Base-by-base conservation (phyloP, 2,329 filamentous ascomycete species). In the Delphinella strobiligena region DNA sequence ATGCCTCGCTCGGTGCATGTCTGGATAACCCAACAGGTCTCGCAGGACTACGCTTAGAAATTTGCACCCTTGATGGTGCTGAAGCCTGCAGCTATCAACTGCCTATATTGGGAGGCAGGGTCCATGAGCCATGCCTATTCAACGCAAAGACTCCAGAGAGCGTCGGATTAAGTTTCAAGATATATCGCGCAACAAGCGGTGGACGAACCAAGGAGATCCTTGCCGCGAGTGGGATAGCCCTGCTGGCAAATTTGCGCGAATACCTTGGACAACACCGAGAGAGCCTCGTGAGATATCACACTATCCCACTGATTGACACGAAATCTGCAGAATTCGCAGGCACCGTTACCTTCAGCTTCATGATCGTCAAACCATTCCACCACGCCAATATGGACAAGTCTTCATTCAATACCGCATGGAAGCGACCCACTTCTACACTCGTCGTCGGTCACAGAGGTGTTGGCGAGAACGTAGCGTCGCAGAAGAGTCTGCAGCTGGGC, bases 401-500 rank as follows among this genome's bases (percentile, higher is more conserved):
- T n/a, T n/a, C n/a, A n/a, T n/a, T n/a, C n/a, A 27, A 27, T 27
- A 12, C 22, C 22, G 22, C 22, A 7, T 27, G 22, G 22, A 7
- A 27, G 12, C 7, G 7, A 12, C 22, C 22, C 7, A 27, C 22
- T 12, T 27, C 22, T 27, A 27, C 22, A 27, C 7, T 7, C 12
- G 22, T 27, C 7, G 22, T 27, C 22, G 22, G 22, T 27, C 22
- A 27, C 22, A 7, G 22, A 27, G 22, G 22, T 7, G 12, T 7
- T 27, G 22, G 22, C 22, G 22, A 27, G 22, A 27, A 27, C 22
- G 12, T 27, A 12, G 22, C 12, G 7, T 27, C 22, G 7, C 22
- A 12, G 7, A 27, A 27, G 22, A 27, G 54, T 41, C 54, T 63
- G 34, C 60, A 63, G 38, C 46, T 63, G 15, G 59, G 60, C 12